Conservation (phyloP, 768 basidiomycete genomes). For the Asterophora parasitica region DNA sequence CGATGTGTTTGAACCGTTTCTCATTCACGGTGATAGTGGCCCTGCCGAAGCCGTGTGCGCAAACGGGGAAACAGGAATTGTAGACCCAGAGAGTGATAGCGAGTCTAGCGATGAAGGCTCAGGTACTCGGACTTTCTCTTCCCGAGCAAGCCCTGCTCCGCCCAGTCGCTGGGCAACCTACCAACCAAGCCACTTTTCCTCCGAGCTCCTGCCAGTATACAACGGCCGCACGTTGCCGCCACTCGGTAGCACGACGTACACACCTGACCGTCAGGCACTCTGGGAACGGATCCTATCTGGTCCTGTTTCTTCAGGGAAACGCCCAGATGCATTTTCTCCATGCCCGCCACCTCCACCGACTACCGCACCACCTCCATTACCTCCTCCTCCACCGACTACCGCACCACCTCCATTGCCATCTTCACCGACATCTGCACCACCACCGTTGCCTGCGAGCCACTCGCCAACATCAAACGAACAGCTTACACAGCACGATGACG, state of each 20-base stretch:
- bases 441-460: constrained; percentile 2
- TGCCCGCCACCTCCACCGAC: constrained; percentile 4
- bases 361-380: constrained; percentile 30
- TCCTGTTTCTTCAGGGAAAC: constrained; percentile 7
- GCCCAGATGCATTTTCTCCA: background rate
- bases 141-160: background rate
- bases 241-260: constrained; percentile 24
- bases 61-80: constrained; percentile 7
- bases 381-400: constrained; percentile 8
- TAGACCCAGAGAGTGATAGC: background rate
- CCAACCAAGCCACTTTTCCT: constrained; percentile 56
- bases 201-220: constrained; percentile 49
- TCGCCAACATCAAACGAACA: background rate
- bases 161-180: constrained; percentile 58
- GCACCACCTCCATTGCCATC: constrained; percentile 35
- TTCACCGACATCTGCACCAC: constrained; percentile 14
- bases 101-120: background rate
- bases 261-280: constrained; percentile 34
- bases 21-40: constrained; percentile 35
- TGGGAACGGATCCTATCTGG: constrained; percentile 34
- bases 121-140: background rate
- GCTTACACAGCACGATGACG: constrained; percentile 6
- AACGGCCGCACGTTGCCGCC: constrained; percentile 34
- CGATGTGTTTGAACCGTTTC: constrained; percentile 20
- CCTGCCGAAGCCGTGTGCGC: constrained; percentile 33